Evolutionary conservation across 2,329 filamentous ascomycete species (phyloP).

Genomic region (Epichloe amarillans): DNA sequence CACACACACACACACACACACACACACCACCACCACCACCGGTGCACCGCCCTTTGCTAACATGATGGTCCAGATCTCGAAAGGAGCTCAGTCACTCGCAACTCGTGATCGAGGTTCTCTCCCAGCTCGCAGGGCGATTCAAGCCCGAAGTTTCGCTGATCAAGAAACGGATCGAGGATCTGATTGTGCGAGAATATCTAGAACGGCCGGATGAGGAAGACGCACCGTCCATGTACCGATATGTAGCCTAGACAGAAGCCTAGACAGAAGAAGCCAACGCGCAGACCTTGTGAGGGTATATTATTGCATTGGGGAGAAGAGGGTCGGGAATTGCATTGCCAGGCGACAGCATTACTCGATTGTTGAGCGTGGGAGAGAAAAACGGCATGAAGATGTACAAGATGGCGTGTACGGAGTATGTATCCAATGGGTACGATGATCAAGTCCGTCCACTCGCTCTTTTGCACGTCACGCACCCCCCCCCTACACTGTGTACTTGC

Average conservation of each 20-base stretch:
- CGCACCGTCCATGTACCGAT: slow-evolving; percentile 53
- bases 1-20: too few relatives aligned
- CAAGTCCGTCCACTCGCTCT: background rate
- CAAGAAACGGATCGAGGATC: slow-evolving; percentile 67
- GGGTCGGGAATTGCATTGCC: background rate
- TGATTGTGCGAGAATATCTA: slow-evolving; percentile 66
- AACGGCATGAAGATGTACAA: background rate
- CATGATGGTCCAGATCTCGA: slow-evolving; percentile 43
- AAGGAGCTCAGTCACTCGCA: slow-evolving; percentile 58
- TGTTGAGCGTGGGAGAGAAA: background rate
- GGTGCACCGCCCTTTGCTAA: background rate
- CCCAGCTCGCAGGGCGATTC: slow-evolving; percentile 56
- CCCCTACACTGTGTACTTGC: too few relatives aligned
- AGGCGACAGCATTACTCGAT: background rate
- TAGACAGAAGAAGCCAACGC: slow-evolving; percentile 21
- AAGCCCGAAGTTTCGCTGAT: slow-evolving; percentile 64
- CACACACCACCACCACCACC: too few relatives aligned
- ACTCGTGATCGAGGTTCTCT: slow-evolving; percentile 58
- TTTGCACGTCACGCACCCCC: too few relatives aligned
- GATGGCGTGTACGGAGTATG: too few relatives aligned
- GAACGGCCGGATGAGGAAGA: slow-evolving; percentile 55
- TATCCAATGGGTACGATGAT: background rate
- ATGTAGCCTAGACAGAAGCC: slow-evolving; percentile 50
- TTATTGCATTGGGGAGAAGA: background rate
- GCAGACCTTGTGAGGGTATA: background rate